Base-by-base conservation (phyloP, 768 basidiomycete genomes). In the Rubroboletus satanas region DNA sequence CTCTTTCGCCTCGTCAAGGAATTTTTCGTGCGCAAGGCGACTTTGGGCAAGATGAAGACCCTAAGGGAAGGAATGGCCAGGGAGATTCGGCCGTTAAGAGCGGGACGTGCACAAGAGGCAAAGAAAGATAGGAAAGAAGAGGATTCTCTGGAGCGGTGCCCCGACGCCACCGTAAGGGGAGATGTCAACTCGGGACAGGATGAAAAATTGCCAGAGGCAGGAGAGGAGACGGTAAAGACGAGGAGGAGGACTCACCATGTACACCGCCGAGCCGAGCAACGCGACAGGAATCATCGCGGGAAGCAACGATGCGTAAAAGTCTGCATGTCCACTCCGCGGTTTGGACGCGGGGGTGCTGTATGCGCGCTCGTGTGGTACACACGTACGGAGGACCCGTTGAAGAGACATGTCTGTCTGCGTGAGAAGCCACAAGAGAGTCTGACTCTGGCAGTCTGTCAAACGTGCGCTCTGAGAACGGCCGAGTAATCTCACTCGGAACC, bases 251-350 rank as follows among this genome's bases (percentile, higher is more conserved):
- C 79, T 54, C 65, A 88, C 90, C 62, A 90, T 75, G 72, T 90
- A 92, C 52, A 92, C 79, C 9, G 84, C 87, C 49, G 88, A 90
- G 17, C 89, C 90, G 12, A 93, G 76, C 49, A 93, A 73, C 49
- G 84, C 83, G 50, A 93, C 74, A 9, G 90, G 90, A 46, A 91
- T 72, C 88, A 91, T 91, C 32, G 81, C 82, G 28, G 90, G 90
- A 37, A 87, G 71, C 46, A 85, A 77, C 49, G 83, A 78, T 42
- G 82, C 74, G 69, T 93, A 93, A 78, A 86, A 84, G 60, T 77
- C 73, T 7, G 79, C 80, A 67, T 91, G 87, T 11, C 76, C 72
- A 31, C 79, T 83, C 52, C 65, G 62, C 28, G 49, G 57, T 21
- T 45, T 55, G 29, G 61, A 28, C 2, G 52, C n/a, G 47, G 64